A percentile compares a stretch with the other conserved stretches of the same genome.
These are phyloP conservation scores for Leucocoprinus sp. DNA, from an alignment of 768 basidiomycete genomes.

Conservation along the genomic window DNA sequence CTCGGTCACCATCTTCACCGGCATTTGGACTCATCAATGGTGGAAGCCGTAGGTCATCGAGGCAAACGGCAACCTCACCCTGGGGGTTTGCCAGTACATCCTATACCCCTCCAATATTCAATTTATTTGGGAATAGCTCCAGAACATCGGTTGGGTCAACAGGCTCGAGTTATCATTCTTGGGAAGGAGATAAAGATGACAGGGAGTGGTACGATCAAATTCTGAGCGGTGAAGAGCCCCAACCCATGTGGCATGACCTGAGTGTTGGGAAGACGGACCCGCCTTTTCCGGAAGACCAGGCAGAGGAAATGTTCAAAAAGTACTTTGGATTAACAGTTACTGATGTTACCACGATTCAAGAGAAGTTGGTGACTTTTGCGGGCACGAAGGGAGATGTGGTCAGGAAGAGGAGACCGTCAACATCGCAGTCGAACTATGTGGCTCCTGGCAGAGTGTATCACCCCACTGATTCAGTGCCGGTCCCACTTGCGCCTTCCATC, in stretches of 20 bases:
- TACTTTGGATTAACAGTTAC: conserved; percentile 61
- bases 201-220: conserved; percentile 33
- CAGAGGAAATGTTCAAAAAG: conserved; percentile 58
- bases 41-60: conserved; percentile 44
- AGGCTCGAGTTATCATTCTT: conserved; percentile 83
- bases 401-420: conserved; percentile 68
- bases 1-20: conserved; percentile 48
- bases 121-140: conserved; percentile 66
- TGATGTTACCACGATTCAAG: conserved; percentile 69
- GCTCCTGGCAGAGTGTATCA: conserved; percentile 39
- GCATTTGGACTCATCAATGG: conserved; percentile 36
- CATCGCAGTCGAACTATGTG: conserved; percentile 76
- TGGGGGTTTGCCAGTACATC: conserved; percentile 31
- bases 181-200: conserved; percentile 54
- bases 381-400: conserved; percentile 48
- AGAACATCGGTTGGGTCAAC: conserved; percentile 72
- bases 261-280: conserved; percentile 38
- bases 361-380: conserved; percentile 62
- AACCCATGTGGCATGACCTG: conserved; percentile 61
- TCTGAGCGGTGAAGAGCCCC: conserved; percentile 45
- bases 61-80: conserved; percentile 44
- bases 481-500: conserved; percentile 9
- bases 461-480: conserved; percentile 8
- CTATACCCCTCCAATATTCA: conserved; percentile 56
- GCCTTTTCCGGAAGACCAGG: conserved; percentile 45